Evolutionary conservation across 169 alveolate genomes (phyloP).

Genomic region (Theileria sp.): DNA sequence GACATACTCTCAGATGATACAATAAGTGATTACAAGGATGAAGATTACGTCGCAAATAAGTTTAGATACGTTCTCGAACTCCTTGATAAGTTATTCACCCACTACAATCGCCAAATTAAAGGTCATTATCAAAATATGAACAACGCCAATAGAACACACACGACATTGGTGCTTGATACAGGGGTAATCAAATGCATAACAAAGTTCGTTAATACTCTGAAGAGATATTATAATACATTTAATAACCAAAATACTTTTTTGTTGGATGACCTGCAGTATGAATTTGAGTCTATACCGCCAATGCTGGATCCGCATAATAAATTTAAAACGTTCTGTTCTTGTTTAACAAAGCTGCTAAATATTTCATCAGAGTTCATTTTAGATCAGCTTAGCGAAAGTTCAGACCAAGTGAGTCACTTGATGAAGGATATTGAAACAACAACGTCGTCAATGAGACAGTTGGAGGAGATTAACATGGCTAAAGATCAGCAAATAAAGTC

Average conservation of each 20-base stretch:
- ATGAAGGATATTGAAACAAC: neutral
- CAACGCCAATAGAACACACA: neutral
- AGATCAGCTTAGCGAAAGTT: neutral
- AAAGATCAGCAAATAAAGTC: neutral
- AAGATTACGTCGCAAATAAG: neutral
- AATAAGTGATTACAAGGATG: conserved; percentile 8
- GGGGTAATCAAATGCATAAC: neutral
- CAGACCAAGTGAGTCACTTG: neutral
- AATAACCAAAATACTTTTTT: neutral
- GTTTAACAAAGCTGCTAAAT: neutral
- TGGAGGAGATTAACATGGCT: conserved; percentile 2
- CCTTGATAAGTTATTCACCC: neutral
- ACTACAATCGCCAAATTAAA: neutral
- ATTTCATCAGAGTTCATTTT: neutral
- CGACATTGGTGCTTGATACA: neutral
- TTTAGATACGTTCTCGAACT: neutral
- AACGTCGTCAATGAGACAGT: neutral
- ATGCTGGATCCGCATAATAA: neutral
- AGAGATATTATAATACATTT: neutral
- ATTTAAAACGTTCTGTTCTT: neutral
- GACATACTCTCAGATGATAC: neutral
- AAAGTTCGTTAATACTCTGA: neutral
- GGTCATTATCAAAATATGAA: neutral
- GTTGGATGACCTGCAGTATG: conserved; percentile 2
- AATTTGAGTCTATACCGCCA: neutral